A percentile compares a stretch with the other conserved stretches of the same genome.
These are phyloP conservation scores for Lipomyces spencermartinsiae DNA, from an alignment of 805 yeast genomes.

Conservation along the genomic window DNA sequence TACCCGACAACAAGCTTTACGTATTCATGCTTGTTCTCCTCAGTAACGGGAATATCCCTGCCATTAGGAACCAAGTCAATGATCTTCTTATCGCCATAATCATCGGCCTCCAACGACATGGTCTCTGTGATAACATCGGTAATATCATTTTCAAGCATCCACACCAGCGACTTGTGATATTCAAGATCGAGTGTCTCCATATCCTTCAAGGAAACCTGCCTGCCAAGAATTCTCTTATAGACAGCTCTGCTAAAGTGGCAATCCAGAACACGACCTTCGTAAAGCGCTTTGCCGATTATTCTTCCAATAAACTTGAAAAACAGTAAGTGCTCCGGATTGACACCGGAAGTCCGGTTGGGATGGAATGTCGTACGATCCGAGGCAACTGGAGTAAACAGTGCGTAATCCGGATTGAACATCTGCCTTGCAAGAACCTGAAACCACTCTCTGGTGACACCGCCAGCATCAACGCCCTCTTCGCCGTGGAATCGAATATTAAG, in stretches of 20 bases:
- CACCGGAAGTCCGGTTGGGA: conserved; percentile 90
- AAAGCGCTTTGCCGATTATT: conserved; percentile 91
- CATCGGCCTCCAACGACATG: conserved; percentile 90
- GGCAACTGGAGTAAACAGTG: conserved; percentile 87
- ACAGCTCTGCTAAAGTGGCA: conserved; percentile 96
- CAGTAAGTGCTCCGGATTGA: conserved; percentile 89
- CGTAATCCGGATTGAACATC: conserved; percentile 95
- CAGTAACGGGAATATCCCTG: conserved; percentile 81
- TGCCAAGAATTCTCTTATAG: conserved; percentile 82
- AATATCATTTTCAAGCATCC: conserved; percentile 97
- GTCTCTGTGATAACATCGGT: conserved; percentile 95
- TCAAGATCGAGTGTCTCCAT: conserved; percentile 93
- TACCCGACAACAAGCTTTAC: conserved; percentile 87
- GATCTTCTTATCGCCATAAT: conserved; percentile 85
- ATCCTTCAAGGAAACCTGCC: conserved; percentile 83
- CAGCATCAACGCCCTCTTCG: conserved; percentile 97
- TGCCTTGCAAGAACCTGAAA: conserved; percentile 91
- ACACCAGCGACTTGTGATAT: conserved; percentile 86
- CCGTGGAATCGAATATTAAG: conserved; percentile 86
- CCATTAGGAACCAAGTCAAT: conserved; percentile 87
- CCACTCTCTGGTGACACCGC: conserved; percentile 98
- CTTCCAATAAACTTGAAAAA: conserved; percentile 95
- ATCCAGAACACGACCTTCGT: conserved; percentile 83
- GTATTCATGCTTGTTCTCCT: conserved; percentile 87
- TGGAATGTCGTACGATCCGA: conserved; percentile 93